Evolutionary conservation across 331 rosid species (phyloP).

Genomic region (Malus hybrid): DNA sequence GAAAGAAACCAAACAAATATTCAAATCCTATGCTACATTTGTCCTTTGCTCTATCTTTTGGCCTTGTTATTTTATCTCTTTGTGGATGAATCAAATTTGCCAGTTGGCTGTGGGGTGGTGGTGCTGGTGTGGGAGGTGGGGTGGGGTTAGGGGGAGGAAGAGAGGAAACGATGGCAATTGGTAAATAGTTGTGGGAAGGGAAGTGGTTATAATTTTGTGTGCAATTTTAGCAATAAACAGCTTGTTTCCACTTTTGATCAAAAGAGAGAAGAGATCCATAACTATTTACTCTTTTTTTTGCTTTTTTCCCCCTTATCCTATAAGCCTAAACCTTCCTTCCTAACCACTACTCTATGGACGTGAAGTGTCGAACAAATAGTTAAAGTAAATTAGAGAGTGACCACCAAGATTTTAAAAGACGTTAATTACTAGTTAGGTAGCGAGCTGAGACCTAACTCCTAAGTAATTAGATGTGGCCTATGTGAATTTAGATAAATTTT

Average conservation of each 20-base stretch:
- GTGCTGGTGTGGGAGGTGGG: constrained; percentile 14
- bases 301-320: background rate
- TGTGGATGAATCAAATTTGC: constrained; percentile 70
- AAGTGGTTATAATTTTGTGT: background rate
- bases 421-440: too few relatives aligned
- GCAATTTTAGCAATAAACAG: background rate
- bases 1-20: constrained; percentile 38
- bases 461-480: too few relatives aligned
- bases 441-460: fast-evolving
- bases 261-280: background rate
- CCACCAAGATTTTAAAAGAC: background rate
- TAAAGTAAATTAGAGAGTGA: background rate
- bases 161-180: constrained; percentile 1
- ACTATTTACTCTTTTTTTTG: background rate
- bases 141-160: constrained; percentile 19
- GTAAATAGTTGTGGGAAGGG: background rate
- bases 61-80: constrained; percentile 58
- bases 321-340: background rate
- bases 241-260: background rate
- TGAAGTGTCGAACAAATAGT: background rate
- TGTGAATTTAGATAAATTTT: too few relatives aligned
- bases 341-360: background rate
- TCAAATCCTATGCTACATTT: constrained; percentile 51
- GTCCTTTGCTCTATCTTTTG: constrained; percentile 61
- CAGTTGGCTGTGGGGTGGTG: constrained; percentile 72